Conservation (phyloP, 495 filamentous ascomycete species). For the Staphylotrichum longicolle region DNA sequence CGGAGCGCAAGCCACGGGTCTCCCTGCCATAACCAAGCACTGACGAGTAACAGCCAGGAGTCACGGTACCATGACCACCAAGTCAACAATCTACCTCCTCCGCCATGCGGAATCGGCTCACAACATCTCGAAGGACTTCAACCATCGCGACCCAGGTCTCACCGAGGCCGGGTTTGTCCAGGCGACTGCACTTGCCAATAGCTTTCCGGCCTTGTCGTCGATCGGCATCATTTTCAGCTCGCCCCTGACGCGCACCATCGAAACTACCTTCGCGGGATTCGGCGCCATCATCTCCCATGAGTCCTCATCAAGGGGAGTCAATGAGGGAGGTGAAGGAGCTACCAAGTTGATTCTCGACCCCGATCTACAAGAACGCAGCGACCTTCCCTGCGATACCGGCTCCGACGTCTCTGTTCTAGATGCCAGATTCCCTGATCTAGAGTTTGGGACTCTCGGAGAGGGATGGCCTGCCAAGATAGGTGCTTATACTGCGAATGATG, state of each 20-base stretch:
- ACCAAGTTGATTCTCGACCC: conserved; percentile 28
- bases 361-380: conserved; percentile 39
- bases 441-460: conserved; percentile 1
- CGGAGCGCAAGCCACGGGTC: too few relatives aligned
- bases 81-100: conserved; percentile 26
- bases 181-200: conserved; percentile 16
- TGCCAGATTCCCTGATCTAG: conserved; percentile 14
- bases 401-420: conserved; percentile 27
- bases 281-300: neutral
- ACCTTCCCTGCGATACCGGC: conserved; percentile 40
- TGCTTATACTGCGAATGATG: conserved; percentile 22
- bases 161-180: conserved; percentile 26
- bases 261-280: conserved; percentile 27
- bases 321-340: neutral
- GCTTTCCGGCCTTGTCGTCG: conserved; percentile 19
- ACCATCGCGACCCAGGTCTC: conserved; percentile 29
- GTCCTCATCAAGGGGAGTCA: too few relatives aligned
- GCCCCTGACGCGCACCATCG: conserved; percentile 29
- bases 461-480: conserved; percentile 29
- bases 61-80: too few relatives aligned
- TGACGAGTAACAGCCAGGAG: too few relatives aligned
- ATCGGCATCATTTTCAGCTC: conserved; percentile 27
- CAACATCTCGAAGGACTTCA: conserved; percentile 36
- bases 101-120: conserved; percentile 35
- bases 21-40: too few relatives aligned